Evolutionary conservation across 805 yeast genomes (phyloP), one percentile per base, ranked within the genome.

Genomic region (Monosporozyma aquatica): DNA sequence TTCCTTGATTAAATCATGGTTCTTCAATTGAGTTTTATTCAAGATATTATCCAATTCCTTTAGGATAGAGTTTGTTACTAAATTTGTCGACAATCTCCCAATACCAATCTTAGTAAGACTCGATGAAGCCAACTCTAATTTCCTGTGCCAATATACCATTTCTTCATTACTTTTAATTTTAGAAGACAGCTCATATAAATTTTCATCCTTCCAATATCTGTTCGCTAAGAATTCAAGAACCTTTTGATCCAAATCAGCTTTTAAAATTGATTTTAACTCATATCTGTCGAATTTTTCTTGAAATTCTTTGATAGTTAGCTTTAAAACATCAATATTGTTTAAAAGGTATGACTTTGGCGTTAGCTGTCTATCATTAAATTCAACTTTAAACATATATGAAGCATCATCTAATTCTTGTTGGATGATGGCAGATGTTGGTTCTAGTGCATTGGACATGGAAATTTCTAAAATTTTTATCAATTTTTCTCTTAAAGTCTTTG

Each of bases 331-430:
- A 26, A 92, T 76, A 43, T 92, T 86, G 56, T 85, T 90, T 18
- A 97, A 95, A 52, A 92, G 71, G 58, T 92, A 92, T 45, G 95
- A 86, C 55, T 87, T 92, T 13, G 97, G 95, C 0, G 99, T 92
- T 48, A 92, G 70, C 27, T 82, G 85, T 42, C 97, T 76, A 62
- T 92, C 99, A 58, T 92, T 92, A 64, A 87, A 92, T 62, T 92
- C 97, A 20, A 92, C 99, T 61, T 92, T 92, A 67, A 87, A 92
- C 58, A 82, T 79, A 59, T 92, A 92, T 1, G 92, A 68, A 0
- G 97, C 78, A 54, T 94, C 98, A 59, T 94, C 99, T 35, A 89
- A 72, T 61, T 92, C 98, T 55, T 79, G 89, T 47, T 84, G 85
- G 40, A 92, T 90, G 6, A 89, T 72, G 37, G 74, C 70, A 41